Conservation (phyloP, 345 rosid genomes). For the Gossypium raimondii region DNA sequence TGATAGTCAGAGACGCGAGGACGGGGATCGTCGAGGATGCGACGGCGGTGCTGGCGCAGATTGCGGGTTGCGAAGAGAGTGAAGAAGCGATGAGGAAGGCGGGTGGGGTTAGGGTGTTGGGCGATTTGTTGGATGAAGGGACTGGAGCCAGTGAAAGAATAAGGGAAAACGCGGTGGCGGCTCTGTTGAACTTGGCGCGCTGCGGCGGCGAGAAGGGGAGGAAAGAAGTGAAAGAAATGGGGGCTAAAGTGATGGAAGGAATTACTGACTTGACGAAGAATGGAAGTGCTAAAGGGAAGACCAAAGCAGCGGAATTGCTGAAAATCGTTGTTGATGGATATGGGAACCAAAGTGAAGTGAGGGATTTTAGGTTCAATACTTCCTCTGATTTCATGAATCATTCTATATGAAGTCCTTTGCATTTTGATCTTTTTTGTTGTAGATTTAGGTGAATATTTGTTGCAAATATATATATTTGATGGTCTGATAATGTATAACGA, state of each 20-base stretch:
- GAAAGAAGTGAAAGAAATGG: constrained; percentile 43
- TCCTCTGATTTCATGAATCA: constrained; percentile 27
- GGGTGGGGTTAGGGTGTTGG: constrained; percentile 52
- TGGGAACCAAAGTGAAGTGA: constrained; percentile 6
- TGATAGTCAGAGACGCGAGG: constrained; percentile 66
- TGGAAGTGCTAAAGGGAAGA: constrained; percentile 64
- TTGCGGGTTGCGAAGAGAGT: constrained; percentile 88
- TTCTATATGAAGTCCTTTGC: constrained; percentile 5
- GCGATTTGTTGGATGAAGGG: constrained; percentile 64
- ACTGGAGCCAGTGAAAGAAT: constrained; percentile 69
- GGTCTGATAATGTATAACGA: neutral
- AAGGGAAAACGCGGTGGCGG: constrained; percentile 76
- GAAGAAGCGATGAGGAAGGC: constrained; percentile 54
- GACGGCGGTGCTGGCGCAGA: constrained; percentile 82
- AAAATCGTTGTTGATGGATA: constrained; percentile 35
- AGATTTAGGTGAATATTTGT: neutral
- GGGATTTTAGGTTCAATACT: constrained; percentile 28
- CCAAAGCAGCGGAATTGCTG: constrained; percentile 57
- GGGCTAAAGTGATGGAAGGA: constrained; percentile 46
- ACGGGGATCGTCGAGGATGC: constrained; percentile 89
- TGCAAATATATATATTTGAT: constrained; percentile 1
- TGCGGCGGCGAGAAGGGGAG: constrained; percentile 51
- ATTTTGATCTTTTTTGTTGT: neutral
- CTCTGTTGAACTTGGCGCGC: constrained; percentile 65
- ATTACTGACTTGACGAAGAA: constrained; percentile 53